These are phyloP conservation scores for Cladosporium sphaerospermum DNA, from an alignment of 2,329 filamentous ascomycete species.

Conservation along the genomic window DNA sequence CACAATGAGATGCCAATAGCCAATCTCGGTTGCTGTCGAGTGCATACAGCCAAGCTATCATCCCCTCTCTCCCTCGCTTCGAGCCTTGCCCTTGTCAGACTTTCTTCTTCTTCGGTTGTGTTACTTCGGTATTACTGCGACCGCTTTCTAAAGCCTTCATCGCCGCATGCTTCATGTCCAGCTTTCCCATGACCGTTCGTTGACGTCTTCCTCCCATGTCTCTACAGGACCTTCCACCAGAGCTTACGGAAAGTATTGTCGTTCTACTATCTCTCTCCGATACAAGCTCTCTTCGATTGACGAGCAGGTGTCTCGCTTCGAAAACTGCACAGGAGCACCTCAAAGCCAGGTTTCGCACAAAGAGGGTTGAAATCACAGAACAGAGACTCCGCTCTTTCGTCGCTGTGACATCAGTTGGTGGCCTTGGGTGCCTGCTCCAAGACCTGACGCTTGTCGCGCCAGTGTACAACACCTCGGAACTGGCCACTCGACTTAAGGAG, in stretches of 20 bases:
- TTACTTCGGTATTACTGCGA: background rate
- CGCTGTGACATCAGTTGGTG: background rate
- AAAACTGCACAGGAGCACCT: background rate
- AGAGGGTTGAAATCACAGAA: background rate
- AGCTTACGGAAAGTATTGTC: background rate
- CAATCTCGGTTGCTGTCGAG: no score
- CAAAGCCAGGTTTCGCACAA: conserved; percentile 1
- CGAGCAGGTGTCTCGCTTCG: background rate
- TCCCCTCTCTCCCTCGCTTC: no score
- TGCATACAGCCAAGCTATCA: no score
- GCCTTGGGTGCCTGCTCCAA: background rate
- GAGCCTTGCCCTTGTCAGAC: no score
- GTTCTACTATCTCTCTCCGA: conserved; percentile 5
- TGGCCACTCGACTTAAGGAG: background rate
- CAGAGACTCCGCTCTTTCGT: conserved; percentile 1
- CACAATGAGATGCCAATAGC: no score
- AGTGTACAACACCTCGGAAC: conserved; percentile 1
- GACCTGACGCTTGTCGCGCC: conserved; percentile 7
- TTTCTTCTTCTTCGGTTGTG: background rate
- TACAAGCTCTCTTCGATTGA: conserved; percentile 1
- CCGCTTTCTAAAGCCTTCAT: background rate
- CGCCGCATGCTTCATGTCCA: background rate
- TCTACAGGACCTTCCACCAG: background rate
- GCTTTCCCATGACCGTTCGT: background rate
- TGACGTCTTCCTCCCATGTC: background rate